Base-by-base conservation (phyloP, 208 protist species). In the Acanthamoeba lenticulata region DNA sequence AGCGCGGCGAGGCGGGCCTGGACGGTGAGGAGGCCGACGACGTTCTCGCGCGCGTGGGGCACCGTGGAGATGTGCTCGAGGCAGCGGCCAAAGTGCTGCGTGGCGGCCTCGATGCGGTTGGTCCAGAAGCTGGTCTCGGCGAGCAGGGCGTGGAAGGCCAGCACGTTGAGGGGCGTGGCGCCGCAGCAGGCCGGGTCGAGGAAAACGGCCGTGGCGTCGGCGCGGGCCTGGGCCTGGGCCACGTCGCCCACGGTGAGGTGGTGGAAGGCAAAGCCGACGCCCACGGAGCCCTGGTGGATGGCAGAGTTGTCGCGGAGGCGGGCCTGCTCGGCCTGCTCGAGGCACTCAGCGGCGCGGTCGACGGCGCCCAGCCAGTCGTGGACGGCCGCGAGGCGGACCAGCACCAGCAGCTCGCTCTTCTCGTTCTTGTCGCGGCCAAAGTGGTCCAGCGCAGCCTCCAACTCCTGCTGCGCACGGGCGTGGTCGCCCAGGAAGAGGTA, bases 41-140 rank as follows among this genome's bases (percentile, higher is more conserved):
- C 49, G 42, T 83, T 83, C 72, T 83, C 72, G 38, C 24, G 1
- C 19, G 40, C 72, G 34, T n/a, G 24, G 34, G 72, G 72, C 17
- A 34, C 5, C 9, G 72, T 83, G 7, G 72, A 83, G 72, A 83
- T 83, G n/a, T 83, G 72, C 38, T 49, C 9, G 1, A 49, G 34
- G 38, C 72, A 83, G 72, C 72, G 72, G 38, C 49, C 38, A 38
- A 83, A 83, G 42, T 67, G 5, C 57, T 67, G 24, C 24, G 42
- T 79, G 69, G 69, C 11, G 17, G n/a, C 36, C 69, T 79, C 69
- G 9, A 79, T 79, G 34, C 69, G 69, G 69, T 79, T 79, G 69
- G 24, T 79, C 69, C 69, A 79, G 69, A 79, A 79, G 69, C 42
- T 79, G 69, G 69, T 79, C 69, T 79, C 69, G 17, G 69, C 69